Percentiles rank a stretch among this genome's conserved stretches.
These are phyloP conservation scores for Trichosporon sp. DNA, from an alignment of 1,284 basidiomycete genomes.

Conservation along the genomic window DNA sequence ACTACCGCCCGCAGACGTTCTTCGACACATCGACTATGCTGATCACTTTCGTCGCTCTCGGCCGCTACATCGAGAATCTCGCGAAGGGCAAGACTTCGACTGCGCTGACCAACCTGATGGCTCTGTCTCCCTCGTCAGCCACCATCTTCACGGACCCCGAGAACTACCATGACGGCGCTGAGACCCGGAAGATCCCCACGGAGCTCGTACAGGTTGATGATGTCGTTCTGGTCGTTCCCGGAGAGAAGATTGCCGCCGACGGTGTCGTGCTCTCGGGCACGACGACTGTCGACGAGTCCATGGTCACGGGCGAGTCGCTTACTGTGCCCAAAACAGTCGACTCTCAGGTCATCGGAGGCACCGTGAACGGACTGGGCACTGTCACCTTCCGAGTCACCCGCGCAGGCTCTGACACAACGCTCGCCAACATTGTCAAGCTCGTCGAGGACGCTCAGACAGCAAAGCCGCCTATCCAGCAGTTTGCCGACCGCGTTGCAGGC, in stretches of 20 bases:
- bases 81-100: slow-evolving; percentile 97
- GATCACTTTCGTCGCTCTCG: slow-evolving; percentile 93
- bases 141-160: slow-evolving; percentile 70
- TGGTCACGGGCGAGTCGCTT: slow-evolving; percentile 93
- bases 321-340: slow-evolving; percentile 78
- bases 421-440: slow-evolving; percentile 91
- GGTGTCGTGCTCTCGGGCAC: slow-evolving; percentile 80
- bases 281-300: slow-evolving; percentile 90
- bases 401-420: slow-evolving; percentile 90
- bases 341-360: slow-evolving; percentile 87
- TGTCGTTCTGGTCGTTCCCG: slow-evolving; percentile 87
- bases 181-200: slow-evolving; percentile 81
- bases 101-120: slow-evolving; percentile 92
- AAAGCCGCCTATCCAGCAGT: slow-evolving; percentile 96
- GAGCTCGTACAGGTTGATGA: slow-evolving; percentile 95
- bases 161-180: slow-evolving; percentile 58
- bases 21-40: slow-evolving; percentile 99
- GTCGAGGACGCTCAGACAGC: slow-evolving; percentile 97
- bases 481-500: slow-evolving; percentile 90
- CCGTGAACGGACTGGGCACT: slow-evolving; percentile 90
- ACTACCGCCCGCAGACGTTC: slow-evolving; percentile 79
- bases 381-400: slow-evolving; percentile 94
- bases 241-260: slow-evolving; percentile 94
- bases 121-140: slow-evolving; percentile 88
- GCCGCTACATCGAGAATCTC: slow-evolving; percentile 89